Evolutionary conservation across 352 stramenopile species (phyloP).

Genomic region (Phytophthora pinifolia): DNA sequence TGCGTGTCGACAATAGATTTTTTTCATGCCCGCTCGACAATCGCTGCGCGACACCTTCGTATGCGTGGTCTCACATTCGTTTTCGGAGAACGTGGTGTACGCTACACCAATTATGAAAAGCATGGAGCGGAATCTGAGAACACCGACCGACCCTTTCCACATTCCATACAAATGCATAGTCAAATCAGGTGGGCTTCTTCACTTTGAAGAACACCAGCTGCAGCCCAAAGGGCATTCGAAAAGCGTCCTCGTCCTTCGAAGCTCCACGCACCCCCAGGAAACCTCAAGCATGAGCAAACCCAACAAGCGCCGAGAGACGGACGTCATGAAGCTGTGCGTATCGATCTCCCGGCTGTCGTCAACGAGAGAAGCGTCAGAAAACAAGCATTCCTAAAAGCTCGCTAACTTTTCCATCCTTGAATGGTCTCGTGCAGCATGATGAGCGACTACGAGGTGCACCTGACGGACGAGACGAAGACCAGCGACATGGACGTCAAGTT

Average conservation of each 20-base stretch:
- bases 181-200: constrained; percentile 27
- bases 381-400: not conserved
- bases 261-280: not conserved
- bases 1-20: constrained; percentile 7
- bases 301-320: constrained; percentile 85
- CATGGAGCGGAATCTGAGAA: constrained; percentile 23
- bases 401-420: too few species aligned
- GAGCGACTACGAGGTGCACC: constrained; percentile 88
- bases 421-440: constrained; percentile 68
- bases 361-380: not conserved
- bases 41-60: too few species aligned
- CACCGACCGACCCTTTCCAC: not conserved
- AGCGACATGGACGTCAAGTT: constrained; percentile 89
- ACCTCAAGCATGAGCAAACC: constrained; percentile 53
- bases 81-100: constrained; percentile 9
- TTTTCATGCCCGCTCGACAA: too few species aligned
- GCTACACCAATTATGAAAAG: constrained; percentile 31
- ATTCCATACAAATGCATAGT: constrained; percentile 35
- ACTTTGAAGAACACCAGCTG: constrained; percentile 26
- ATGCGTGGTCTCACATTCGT: too few species aligned
- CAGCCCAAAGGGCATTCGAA: constrained; percentile 6
- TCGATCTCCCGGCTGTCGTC: not conserved
- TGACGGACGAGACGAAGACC: constrained; percentile 81
- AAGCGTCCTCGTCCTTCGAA: constrained; percentile 9
- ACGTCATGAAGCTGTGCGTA: constrained; percentile 91